Conservation (phyloP, 2,329 filamentous ascomycete genomes). For the Apiospora hydei region DNA sequence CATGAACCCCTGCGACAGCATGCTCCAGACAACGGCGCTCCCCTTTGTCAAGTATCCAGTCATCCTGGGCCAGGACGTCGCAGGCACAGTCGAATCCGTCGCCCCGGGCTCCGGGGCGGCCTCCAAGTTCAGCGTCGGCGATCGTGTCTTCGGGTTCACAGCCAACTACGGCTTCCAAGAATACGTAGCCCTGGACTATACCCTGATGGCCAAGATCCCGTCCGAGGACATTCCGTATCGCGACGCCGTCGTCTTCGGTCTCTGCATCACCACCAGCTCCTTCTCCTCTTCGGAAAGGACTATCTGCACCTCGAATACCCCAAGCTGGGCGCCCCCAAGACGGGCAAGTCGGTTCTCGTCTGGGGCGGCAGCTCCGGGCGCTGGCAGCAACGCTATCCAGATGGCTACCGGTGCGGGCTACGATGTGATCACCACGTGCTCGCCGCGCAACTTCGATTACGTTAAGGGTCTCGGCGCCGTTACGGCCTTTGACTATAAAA, state of each 20-base stretch:
- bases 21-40: slow-evolving; percentile 34
- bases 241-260: slow-evolving; percentile 33
- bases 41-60: slow-evolving; percentile 36
- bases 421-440: slow-evolving; percentile 41
- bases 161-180: slow-evolving; percentile 38
- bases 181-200: slow-evolving; percentile 31
- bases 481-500: slow-evolving; percentile 45
- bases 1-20: slow-evolving; percentile 42
- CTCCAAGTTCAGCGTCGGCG: slow-evolving; percentile 38
- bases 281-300: slow-evolving; percentile 34
- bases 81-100: slow-evolving; percentile 41
- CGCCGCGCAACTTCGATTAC: slow-evolving; percentile 37
- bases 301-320: slow-evolving; percentile 35
- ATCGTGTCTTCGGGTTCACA: slow-evolving; percentile 38
- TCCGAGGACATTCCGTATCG: slow-evolving; percentile 30
- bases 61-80: slow-evolving; percentile 43
- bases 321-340: slow-evolving; percentile 26
- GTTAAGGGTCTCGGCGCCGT: slow-evolving; percentile 45
- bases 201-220: slow-evolving; percentile 27
- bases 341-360: slow-evolving; percentile 46
- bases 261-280: slow-evolving; percentile 34
- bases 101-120: slow-evolving; percentile 29
- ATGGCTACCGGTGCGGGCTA: slow-evolving; percentile 52
- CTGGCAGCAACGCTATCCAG: slow-evolving; percentile 55
- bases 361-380: slow-evolving; percentile 60